Evolutionary conservation across 345 rosid species (phyloP).

Genomic region (Cardamine resedifolia): DNA sequence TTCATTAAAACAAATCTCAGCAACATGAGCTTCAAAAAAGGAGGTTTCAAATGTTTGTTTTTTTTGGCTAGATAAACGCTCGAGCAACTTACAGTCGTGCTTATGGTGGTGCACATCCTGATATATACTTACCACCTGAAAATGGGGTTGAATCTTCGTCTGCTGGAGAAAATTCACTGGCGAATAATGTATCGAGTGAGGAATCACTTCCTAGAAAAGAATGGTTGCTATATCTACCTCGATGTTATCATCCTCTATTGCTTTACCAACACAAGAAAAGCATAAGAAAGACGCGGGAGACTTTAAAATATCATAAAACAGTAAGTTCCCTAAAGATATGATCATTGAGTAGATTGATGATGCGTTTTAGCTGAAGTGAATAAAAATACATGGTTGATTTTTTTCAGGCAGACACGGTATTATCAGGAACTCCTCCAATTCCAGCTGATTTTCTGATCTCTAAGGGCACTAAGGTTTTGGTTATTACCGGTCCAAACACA

Average conservation of each 20-base stretch:
- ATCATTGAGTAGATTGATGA: constrained; percentile 6
- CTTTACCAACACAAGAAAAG: constrained; percentile 77
- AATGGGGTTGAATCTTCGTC: constrained; percentile 39
- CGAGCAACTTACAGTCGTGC: constrained; percentile 81
- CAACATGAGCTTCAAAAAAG: constrained; percentile 6
- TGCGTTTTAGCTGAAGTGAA: constrained; percentile 14
- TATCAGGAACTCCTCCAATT: constrained; percentile 61
- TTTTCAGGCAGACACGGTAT: constrained; percentile 51
- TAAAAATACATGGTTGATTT: constrained; percentile 20
- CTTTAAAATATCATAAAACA: constrained; percentile 46
- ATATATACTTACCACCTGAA: constrained; percentile 59
- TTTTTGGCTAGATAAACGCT: constrained; percentile 68
- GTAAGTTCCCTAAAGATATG: constrained; percentile 44
- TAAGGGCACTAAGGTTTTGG: constrained; percentile 65
- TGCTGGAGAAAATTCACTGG: constrained; percentile 33
- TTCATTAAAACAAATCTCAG: background rate
- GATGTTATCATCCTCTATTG: constrained; percentile 83
- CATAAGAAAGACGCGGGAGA: constrained; percentile 51
- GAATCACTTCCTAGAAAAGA: constrained; percentile 45
- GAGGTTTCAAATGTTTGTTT: constrained; percentile 15
- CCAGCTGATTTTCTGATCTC: constrained; percentile 76
- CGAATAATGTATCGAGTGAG: constrained; percentile 31
- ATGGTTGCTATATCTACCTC: constrained; percentile 77
- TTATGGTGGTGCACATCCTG: constrained; percentile 72
- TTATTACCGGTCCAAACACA: constrained; percentile 94